Evolutionary conservation across 805 yeast genomes (phyloP).

Genomic region (Lipomyces anomalus): DNA sequence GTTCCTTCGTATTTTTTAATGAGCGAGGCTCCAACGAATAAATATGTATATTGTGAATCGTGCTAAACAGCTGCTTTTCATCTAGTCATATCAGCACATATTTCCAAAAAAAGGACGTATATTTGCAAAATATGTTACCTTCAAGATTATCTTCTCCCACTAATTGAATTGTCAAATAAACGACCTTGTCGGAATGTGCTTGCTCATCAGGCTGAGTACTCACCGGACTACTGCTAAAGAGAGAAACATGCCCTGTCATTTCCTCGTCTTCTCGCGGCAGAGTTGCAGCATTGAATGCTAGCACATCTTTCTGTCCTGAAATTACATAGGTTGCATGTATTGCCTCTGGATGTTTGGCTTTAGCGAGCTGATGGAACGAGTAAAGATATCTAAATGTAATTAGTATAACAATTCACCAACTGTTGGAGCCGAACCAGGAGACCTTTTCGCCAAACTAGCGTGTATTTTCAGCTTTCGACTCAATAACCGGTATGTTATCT

Average conservation of each 20-base stretch:
- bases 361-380: slow-evolving; percentile 9
- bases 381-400: slow-evolving; percentile 9
- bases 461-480: slow-evolving; percentile 14
- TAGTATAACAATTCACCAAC: no score
- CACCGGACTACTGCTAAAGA: background rate
- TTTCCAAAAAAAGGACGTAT: no score
- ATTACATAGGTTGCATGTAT: slow-evolving; percentile 17
- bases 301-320: slow-evolving; percentile 6
- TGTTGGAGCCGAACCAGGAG: no score
- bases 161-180: slow-evolving; percentile 8
- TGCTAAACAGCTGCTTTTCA: slow-evolving; percentile 9
- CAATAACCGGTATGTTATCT: slow-evolving; percentile 19
- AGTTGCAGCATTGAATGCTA: background rate
- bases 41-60: slow-evolving; percentile 9
- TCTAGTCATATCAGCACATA: no score
- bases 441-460: slow-evolving; percentile 8
- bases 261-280: no score
- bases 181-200: background rate
- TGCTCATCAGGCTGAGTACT: slow-evolving; percentile 6
- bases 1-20: slow-evolving; percentile 1
- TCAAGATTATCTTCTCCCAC: slow-evolving; percentile 18
- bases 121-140: no score
- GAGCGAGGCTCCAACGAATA: slow-evolving; percentile 16
- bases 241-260: no score
- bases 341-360: slow-evolving; percentile 5